These are phyloP conservation scores for Kwoniella shandongensis DNA, from an alignment of 768 basidiomycete genomes.

Conservation along the genomic window DNA sequence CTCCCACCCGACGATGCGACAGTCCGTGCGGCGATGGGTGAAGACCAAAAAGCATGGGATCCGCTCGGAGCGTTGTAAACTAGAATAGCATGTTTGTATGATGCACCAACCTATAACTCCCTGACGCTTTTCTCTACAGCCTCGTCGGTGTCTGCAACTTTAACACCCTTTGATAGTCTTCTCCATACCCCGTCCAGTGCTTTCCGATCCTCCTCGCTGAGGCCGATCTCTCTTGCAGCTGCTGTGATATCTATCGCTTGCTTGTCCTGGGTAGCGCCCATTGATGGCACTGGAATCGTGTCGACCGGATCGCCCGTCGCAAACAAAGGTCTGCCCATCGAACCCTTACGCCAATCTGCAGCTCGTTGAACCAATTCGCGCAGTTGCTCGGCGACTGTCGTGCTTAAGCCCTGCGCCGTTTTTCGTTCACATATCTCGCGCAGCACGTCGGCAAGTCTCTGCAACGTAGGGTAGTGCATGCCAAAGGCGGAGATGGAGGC, in stretches of 20 bases:
- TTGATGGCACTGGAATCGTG: neutral
- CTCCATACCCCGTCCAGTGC: conserved; percentile 5
- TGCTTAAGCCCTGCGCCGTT: no score
- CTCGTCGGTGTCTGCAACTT: neutral
- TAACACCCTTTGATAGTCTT: conserved; percentile 17
- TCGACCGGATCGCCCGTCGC: no score
- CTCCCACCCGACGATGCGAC: conserved; percentile 8
- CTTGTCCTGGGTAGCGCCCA: neutral
- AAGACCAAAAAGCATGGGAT: conserved; percentile 48
- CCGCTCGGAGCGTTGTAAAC: conserved; percentile 43
- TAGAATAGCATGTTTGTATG: neutral
- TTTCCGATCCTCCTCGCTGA: conserved; percentile 4
- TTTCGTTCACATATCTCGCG: no score
- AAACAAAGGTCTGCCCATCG: conserved; percentile 1
- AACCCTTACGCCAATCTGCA: neutral
- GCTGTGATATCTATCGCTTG: neutral
- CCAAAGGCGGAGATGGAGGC: conserved; percentile 6
- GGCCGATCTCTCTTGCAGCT: neutral
- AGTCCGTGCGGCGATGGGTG: conserved; percentile 43
- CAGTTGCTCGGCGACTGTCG: no score
- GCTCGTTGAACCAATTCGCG: neutral
- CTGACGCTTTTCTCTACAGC: conserved; percentile 12
- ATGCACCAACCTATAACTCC: conserved; percentile 6
- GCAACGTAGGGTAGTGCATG: conserved; percentile 7
- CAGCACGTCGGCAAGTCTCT: no score